phyloP scores from a whole-genome alignment of 371 early-diverging fungal genomes.

The Circinella minor region DNA sequence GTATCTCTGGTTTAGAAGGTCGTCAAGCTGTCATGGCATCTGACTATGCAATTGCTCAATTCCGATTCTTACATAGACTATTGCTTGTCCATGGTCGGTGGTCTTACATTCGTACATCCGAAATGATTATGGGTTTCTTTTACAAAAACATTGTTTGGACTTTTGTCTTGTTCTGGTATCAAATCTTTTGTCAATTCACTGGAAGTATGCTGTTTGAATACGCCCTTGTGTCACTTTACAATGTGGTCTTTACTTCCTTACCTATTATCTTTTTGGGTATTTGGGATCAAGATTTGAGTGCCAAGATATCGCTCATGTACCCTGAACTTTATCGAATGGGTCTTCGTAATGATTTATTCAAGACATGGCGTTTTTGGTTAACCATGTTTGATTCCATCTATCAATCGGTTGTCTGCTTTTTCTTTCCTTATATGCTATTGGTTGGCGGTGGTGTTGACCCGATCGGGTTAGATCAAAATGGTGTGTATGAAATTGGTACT shows the following conservation, averaged over 20 bases:
- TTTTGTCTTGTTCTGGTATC: slow-evolving; percentile 82
- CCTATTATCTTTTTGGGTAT: slow-evolving; percentile 79
- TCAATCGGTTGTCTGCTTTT: slow-evolving; percentile 88
- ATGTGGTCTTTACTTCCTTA: slow-evolving; percentile 76
- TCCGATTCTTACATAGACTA: slow-evolving; percentile 73
- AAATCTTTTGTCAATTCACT: slow-evolving; percentile 72
- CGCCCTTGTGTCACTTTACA: slow-evolving; percentile 75
- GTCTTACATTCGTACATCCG: slow-evolving; percentile 80
- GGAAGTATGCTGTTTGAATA: slow-evolving; percentile 78
- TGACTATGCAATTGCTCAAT: slow-evolving; percentile 90
- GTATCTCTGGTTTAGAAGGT: slow-evolving; percentile 93
- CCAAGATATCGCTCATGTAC: slow-evolving; percentile 70
- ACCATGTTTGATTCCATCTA: slow-evolving; percentile 85
- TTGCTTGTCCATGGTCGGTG: slow-evolving; percentile 87
- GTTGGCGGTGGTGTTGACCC: slow-evolving; percentile 50
- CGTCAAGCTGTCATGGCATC: slow-evolving; percentile 90
- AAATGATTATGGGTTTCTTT: slow-evolving; percentile 80
- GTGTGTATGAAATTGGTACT: slow-evolving; percentile 78
- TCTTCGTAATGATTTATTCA: slow-evolving; percentile 82
- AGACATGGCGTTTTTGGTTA: slow-evolving; percentile 80
- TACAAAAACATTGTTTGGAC: slow-evolving; percentile 85
- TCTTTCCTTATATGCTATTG: slow-evolving; percentile 63
- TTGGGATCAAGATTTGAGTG: slow-evolving; percentile 91
- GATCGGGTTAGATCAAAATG: slow-evolving; percentile 63
- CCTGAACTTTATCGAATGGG: slow-evolving; percentile 91